These are phyloP conservation scores for Blastobotrys capitulatus DNA, from an alignment of 1,139 yeast species.

Conservation along the genomic window DNA sequence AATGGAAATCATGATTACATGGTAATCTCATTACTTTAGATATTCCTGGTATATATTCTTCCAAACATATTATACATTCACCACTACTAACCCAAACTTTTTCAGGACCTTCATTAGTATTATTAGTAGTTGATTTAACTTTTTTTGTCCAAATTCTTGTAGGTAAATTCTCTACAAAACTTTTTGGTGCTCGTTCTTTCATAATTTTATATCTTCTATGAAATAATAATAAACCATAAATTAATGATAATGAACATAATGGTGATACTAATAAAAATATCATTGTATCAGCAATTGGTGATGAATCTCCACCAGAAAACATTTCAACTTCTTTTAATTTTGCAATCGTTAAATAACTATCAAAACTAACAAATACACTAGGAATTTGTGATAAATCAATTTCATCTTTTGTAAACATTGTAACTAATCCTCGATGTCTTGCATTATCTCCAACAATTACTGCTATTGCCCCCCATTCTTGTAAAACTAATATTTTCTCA, in stretches of 20 bases:
- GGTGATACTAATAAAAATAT: constrained; percentile 38
- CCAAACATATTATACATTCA: constrained; percentile 41
- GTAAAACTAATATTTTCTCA: constrained; percentile 35
- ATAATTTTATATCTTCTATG: constrained; percentile 34
- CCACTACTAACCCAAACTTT: constrained; percentile 33
- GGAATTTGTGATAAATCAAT: constrained; percentile 33
- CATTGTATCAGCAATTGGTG: constrained; percentile 34
- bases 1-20: constrained; percentile 42
- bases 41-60: constrained; percentile 34
- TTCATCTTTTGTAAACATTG: constrained; percentile 34
- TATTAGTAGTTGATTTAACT: neutral
- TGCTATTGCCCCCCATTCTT: constrained; percentile 38
- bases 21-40: constrained; percentile 37
- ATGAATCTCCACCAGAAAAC: constrained; percentile 28
- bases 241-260: constrained; percentile 36
- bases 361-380: constrained; percentile 35
- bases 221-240: constrained; percentile 33
- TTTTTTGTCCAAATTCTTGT: constrained; percentile 31
- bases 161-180: constrained; percentile 35
- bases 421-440: constrained; percentile 32
- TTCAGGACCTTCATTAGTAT: constrained; percentile 4
- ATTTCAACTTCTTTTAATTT: constrained; percentile 28
- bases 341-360: constrained; percentile 30
- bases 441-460: constrained; percentile 38
- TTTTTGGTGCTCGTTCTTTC: constrained; percentile 36